Base-by-base conservation (phyloP, 306 rosid species). In the Alnus glutinosa region DNA sequence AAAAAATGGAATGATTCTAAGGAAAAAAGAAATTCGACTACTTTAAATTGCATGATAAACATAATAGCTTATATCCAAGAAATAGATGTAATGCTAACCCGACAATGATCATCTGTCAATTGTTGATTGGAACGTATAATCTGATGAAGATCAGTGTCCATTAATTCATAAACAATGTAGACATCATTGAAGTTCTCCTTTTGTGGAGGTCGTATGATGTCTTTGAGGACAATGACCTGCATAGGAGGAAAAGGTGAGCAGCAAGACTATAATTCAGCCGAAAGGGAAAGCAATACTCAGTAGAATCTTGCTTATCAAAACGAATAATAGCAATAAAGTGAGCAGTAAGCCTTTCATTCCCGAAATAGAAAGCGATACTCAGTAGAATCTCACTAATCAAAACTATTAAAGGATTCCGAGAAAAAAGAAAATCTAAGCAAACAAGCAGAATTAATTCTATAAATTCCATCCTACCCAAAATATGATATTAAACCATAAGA, bases 141-240 rank as follows among this genome's bases (percentile, higher is more conserved):
- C 87, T 94, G 97, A 85, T 92, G 93, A 70, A 95, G 90, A 84
- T 95, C 98, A 0, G 98, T 92, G 81, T 95, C 98, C 98, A 95
- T 87, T 52, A 94, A 77, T 79, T 92, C 98, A 79, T 83, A 90
- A 82, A 94, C 97, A 63, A 91, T 83, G 89, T 91, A 94, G 2
- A 94, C 97, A 80, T 94, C 98, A 69, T 94, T 94, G 90, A 94
- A 94, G 84, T 87, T 92, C 84, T 94, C 97, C 83, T 75, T 88
- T 77, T 88, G 92, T 28, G 98, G 98, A 86, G 98, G 97, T 55
- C 97, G 84, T 74, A 94, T 86, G 70, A 94, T 92, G 81, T 94
- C 98, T 86, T 91, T 92, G 55, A 94, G 79, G 79, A 88, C 80
- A 83, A 92, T 85, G 77, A 94, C 89, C 98, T 94, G 88, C 88